Conservation (phyloP, 1,284 basidiomycete species). For the Puccinia triticina region DNA sequence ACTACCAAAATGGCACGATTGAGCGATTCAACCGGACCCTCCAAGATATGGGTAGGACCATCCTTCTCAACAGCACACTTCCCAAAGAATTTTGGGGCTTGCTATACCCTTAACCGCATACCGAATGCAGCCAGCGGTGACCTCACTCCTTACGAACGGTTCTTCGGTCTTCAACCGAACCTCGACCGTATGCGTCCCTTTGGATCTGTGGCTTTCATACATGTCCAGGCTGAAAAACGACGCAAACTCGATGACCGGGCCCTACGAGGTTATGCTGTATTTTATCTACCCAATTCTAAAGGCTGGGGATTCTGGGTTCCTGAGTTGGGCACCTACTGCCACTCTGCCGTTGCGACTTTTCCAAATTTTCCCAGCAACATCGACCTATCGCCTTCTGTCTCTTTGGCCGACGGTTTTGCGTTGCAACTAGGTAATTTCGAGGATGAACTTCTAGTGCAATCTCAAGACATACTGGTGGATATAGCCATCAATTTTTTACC, state of each 20-base stretch:
- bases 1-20: not conserved
- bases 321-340: not conserved
- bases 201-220: not conserved
- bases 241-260: conserved; percentile 11
- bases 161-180: not conserved
- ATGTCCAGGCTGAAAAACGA: conserved; percentile 20
- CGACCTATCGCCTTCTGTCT: too few species aligned
- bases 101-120: not conserved
- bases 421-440: too few species aligned
- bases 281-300: not conserved
- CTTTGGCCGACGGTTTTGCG: too few species aligned
- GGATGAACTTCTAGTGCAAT: too few species aligned
- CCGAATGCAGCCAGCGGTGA: not conserved
- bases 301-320: conserved; percentile 37
- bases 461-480: too few species aligned
- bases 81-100: not conserved
- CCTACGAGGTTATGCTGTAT: not conserved
- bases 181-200: not conserved
- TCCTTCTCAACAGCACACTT: too few species aligned
- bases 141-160: conserved; percentile 9
- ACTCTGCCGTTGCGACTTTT: not conserved
- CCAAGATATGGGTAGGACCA: too few species aligned
- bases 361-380: not conserved
- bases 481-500: too few species aligned
- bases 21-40: too few species aligned